Evolutionary conservation across 345 rosid species (phyloP), one percentile per base, ranked within the genome.

Genomic region (Geranium rotundifolium): DNA sequence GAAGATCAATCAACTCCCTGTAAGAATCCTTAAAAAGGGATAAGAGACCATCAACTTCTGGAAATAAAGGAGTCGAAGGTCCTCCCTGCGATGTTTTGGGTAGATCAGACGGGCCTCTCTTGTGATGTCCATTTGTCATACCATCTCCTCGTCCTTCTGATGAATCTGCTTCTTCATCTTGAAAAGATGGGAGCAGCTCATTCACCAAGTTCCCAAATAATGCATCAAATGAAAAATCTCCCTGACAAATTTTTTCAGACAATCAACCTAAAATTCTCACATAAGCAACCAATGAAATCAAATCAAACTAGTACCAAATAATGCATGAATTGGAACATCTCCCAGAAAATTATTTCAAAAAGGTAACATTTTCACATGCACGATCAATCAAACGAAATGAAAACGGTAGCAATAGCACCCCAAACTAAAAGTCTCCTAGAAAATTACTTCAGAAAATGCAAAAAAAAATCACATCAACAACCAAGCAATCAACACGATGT

Each of bases 221-320:
- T 57, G 97, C 92, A 81, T 93, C 99, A 62, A 93, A 93, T 0
- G 95, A 93, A 76, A 93, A 93, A 60, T 93, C 97, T 49, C 99
- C 99, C 99, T 93, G 69, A 67, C 67, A 52, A 66, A 34, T 15
- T 19, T 57, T 14, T 19, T 58, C 57, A 60, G 10, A 54, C 46
- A 30, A 30, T n/a, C n/a, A 57, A 56, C 4, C 29, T 60, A 19
- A 72, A 64, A 29, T 68, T 23, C 41, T 41, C 17, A 17, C 7
- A 17, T 15, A 18, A 19, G 63, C 46, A 49, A 23, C 54, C 17
- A 55, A 41, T 19, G 12, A 5, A 17, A 57, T 19, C 17, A 19
- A 65, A 34, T 3, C 41, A 34, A 34, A 34, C 5, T 34, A 34
- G 41, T 34, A 8, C 41, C 41, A 34, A 34, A 8, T 34, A 34